Evolutionary conservation across 1,284 basidiomycete genomes (phyloP).

Genomic region (Marasmius tenuissimus): DNA sequence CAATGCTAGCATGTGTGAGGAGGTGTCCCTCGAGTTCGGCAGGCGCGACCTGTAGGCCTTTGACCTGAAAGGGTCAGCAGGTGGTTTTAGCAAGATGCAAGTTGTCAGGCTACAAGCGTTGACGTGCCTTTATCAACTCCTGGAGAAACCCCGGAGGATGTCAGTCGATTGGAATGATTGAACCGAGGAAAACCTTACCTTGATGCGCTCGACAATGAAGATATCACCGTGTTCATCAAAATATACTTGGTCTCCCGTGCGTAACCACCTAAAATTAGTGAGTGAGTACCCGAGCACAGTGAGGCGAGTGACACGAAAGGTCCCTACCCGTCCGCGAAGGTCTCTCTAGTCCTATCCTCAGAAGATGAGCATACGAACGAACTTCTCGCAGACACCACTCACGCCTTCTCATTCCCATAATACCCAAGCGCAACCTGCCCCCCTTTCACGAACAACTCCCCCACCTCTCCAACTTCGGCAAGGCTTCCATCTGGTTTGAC

Average conservation of each 20-base stretch:
- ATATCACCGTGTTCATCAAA: constrained; percentile 12
- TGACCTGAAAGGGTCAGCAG: constrained; percentile 5
- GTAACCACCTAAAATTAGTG: constrained; percentile 6
- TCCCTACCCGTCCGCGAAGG: constrained; percentile 11
- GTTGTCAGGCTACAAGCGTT: not conserved
- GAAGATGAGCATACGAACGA: not conserved
- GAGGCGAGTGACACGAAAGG: not conserved
- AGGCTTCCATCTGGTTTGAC: constrained; percentile 19
- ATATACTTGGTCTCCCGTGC: constrained; percentile 12
- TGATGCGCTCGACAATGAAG: constrained; percentile 14
- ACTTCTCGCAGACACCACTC: not conserved
- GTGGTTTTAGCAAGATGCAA: not conserved
- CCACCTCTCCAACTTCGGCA: constrained; percentile 14
- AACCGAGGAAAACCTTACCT: not conserved
- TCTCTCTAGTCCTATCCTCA: constrained; percentile 5
- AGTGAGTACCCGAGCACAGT: not conserved
- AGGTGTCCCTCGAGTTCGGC: constrained; percentile 21
- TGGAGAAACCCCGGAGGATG: not conserved
- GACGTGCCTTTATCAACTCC: constrained; percentile 14
- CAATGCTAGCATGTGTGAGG: constrained; percentile 20
- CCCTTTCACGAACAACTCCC: constrained; percentile 17
- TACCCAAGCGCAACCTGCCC: constrained; percentile 16
- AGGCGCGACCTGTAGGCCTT: constrained; percentile 14
- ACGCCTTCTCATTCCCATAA: constrained; percentile 14
- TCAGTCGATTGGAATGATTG: not conserved